Conservation (phyloP, 148 eudicot species). For the Rhododendron vialii region DNA sequence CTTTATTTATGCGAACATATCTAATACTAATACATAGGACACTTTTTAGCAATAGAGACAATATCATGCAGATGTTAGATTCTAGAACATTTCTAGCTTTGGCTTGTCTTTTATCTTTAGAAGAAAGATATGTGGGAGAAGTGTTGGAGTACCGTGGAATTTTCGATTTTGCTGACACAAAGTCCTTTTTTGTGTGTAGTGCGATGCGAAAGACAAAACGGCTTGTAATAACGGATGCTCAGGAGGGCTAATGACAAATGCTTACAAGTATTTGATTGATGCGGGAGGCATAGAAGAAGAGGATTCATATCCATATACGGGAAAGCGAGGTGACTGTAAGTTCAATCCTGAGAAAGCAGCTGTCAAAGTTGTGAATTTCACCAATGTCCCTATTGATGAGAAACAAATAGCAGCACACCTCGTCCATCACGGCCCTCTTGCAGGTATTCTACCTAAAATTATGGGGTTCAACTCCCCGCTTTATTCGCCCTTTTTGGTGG, state of each 20-base stretch:
- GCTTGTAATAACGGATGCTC: conserved; percentile 71
- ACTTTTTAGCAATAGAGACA: not conserved
- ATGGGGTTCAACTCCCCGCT: not conserved
- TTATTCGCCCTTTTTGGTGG: not conserved
- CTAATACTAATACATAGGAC: not conserved
- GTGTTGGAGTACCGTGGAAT: not conserved
- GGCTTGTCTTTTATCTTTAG: not conserved
- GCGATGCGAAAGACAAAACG: conserved; percentile 44
- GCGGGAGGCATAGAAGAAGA: conserved; percentile 81
- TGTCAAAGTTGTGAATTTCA: conserved; percentile 57
- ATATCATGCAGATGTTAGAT: not conserved
- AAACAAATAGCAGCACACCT: conserved; percentile 80
- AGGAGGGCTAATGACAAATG: conserved; percentile 93
- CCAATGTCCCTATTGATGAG: conserved; percentile 62
- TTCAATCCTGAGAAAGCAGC: conserved; percentile 50
- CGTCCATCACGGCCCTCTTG: conserved; percentile 76
- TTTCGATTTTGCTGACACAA: not conserved
- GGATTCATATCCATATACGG: conserved; percentile 66
- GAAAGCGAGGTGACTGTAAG: conserved; percentile 62
- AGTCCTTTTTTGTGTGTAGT: conserved; percentile 23
- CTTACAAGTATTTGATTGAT: conserved; percentile 64
- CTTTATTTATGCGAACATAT: not conserved
- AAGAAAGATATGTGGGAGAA: not conserved
- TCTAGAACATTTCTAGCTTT: not conserved
- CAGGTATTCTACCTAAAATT: conserved; percentile 36